Conservation (phyloP, 2,329 filamentous ascomycete genomes). For the Alternaria dauci region DNA sequence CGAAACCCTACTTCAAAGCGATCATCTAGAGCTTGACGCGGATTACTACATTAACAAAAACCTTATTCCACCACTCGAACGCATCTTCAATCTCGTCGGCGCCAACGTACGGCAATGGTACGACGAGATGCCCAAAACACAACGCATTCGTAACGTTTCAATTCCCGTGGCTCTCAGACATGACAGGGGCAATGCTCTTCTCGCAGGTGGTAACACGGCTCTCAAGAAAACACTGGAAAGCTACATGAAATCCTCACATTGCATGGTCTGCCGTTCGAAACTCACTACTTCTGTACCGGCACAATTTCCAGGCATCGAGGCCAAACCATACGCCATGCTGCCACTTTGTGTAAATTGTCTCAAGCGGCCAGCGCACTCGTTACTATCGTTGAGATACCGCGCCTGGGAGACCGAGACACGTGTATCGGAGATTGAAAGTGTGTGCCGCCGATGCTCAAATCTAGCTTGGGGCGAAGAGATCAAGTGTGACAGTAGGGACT, state of each 20-base stretch:
- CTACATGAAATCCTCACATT: slow-evolving; percentile 86
- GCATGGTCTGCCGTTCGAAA: slow-evolving; percentile 76
- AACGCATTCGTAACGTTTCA: slow-evolving; percentile 72
- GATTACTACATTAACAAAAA: slow-evolving; percentile 99
- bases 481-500: slow-evolving; percentile 89
- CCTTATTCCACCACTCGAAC: slow-evolving; percentile 89
- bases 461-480: slow-evolving; percentile 78
- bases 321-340: slow-evolving; percentile 33
- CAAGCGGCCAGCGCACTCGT: slow-evolving; percentile 63
- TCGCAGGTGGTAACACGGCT: slow-evolving; percentile 35
- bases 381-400: slow-evolving; percentile 70
- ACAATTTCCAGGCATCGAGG: slow-evolving; percentile 23
- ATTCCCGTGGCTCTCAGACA: slow-evolving; percentile 28
- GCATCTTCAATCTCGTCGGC: slow-evolving; percentile 95
- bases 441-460: slow-evolving; percentile 84
- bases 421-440: slow-evolving; percentile 68
- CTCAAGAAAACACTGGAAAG: slow-evolving; percentile 82
- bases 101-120: slow-evolving; percentile 93
- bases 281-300: slow-evolving; percentile 51
- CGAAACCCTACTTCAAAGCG: slow-evolving; percentile 78
- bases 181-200: slow-evolving; percentile 10
- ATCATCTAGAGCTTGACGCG: slow-evolving; percentile 82
- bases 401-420: slow-evolving; percentile 71
- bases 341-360: slow-evolving; percentile 69
- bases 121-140: slow-evolving; percentile 93